Evolutionary conservation across 1,284 basidiomycete species (phyloP).

Genomic region (Sporisorium scitamineum): DNA sequence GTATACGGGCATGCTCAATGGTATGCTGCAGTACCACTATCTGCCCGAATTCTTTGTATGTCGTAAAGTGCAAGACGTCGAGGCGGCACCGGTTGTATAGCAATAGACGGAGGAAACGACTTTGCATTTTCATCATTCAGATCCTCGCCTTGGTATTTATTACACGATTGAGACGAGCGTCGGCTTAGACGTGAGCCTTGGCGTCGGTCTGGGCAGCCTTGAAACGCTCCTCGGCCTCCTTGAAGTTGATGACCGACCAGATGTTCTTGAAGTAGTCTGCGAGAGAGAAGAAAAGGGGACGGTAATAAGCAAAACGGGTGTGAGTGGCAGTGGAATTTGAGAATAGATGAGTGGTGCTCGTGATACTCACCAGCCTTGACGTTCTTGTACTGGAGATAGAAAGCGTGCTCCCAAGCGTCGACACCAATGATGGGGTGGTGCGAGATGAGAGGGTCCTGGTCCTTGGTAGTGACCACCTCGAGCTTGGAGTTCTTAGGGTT

Average conservation of each 20-base stretch:
- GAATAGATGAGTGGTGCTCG: background rate
- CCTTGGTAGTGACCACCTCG: constrained; percentile 84
- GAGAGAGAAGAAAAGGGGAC: background rate
- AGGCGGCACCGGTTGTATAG: constrained; percentile 51
- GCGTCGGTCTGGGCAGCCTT: constrained; percentile 60
- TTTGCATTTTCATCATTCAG: constrained; percentile 16
- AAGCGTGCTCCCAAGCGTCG: constrained; percentile 93
- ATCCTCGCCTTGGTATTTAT: constrained; percentile 10
- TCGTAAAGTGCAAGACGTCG: constrained; percentile 58
- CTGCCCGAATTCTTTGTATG: constrained; percentile 72
- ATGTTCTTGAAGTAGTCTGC: constrained; percentile 68
- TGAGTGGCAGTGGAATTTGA: background rate
- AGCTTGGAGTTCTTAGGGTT: constrained; percentile 74
- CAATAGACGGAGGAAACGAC: background rate
- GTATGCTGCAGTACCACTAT: constrained; percentile 91
- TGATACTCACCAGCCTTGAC: constrained; percentile 43
- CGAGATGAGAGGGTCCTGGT: constrained; percentile 92
- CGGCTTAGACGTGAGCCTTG: constrained; percentile 48
- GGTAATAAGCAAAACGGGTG: background rate
- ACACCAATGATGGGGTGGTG: constrained; percentile 93
- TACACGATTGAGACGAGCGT: constrained; percentile 4
- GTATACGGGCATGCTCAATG: constrained; percentile 85
- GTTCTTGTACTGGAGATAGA: constrained; percentile 68
- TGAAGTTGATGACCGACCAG: constrained; percentile 69
- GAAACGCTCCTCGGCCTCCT: constrained; percentile 68